Evolutionary conservation across 2,329 filamentous ascomycete species (phyloP), one percentile per base, ranked within the genome.

Genomic region (Rhynchosporium agropyri): DNA sequence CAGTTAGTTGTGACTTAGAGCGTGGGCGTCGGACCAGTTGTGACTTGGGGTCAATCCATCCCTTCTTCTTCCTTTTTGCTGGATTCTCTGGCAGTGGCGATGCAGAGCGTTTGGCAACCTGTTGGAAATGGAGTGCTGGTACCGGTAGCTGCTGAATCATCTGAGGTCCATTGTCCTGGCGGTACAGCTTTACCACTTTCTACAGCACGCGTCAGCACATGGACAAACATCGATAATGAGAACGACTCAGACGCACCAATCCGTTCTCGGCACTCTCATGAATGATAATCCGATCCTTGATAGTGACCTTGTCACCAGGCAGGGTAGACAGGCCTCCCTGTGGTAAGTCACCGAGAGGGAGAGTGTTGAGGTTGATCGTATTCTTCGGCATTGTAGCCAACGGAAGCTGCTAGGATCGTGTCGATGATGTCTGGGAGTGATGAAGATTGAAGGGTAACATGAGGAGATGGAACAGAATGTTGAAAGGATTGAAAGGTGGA

Each of bases 111-210:
- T 54, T 54, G 20, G 6, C 20, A 2, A 13, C 36, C 10, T 54
- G 36, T 13, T 42, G 50, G 1, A 6, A 6, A 36, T 40, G 51
- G 4, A 4, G 20, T 40, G 10, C 7, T 38, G 20, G 8, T 29
- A 29, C 13, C 29, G 46, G 46, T 4, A 26, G 20, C 12, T 33
- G 36, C n/a, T 54, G 51, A 13, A 42, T 40, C 29, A 40, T 33
- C 36, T 54, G 51, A 8, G 51, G 36, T 42, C 20, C 20, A 15
- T 40, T 26, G 7, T 38, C 33, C 10, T 40, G 36, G n/a, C 36
- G 38, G 15, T 54, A 54, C 33, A 54, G 5, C 51, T 54, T 54
- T 33, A 54, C 51, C 20, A 54, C 51, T 42, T 54, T 54, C 51
- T 54, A 26, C 36, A 40, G 3, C 51, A 15, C 3, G 3, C 2